A percentile compares a stretch with the other conserved stretches of the same genome.
Conservation (phyloP, 2,329 filamentous ascomycete species). For the Ophiocordyceps australis region DNA sequence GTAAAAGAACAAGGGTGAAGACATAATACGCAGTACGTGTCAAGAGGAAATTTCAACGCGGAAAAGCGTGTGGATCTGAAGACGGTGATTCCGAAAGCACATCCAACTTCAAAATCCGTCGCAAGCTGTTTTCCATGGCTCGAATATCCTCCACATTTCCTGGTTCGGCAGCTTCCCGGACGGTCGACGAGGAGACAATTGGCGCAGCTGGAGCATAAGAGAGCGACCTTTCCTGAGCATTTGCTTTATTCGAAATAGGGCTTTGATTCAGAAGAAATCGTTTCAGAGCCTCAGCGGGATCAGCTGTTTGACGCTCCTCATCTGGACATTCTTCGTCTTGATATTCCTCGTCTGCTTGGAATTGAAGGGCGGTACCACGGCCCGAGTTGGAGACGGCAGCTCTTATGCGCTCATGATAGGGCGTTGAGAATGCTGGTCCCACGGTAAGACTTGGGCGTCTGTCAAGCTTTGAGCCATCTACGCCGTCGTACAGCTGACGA, state of each 20-base stretch:
- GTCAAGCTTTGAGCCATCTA: conserved; percentile 38
- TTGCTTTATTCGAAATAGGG: conserved; percentile 4
- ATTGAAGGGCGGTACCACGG: no score
- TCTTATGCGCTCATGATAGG: conserved; percentile 42
- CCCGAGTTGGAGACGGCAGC: conserved; percentile 25
- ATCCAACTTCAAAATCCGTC: conserved; percentile 30
- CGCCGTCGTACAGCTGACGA: conserved; percentile 7
- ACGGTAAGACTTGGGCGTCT: conserved; percentile 33
- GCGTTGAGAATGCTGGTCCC: conserved; percentile 51
- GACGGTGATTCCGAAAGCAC: conserved; percentile 8
- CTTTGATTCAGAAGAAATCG: conserved; percentile 32
- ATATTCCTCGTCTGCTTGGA: no score
- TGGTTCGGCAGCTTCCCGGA: background rate
- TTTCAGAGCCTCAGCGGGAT: conserved; percentile 32
- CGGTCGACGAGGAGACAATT: background rate
- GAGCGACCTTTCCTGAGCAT: no score
- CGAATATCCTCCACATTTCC: conserved; percentile 17
- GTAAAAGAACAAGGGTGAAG: no score
- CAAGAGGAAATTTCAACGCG: conserved; percentile 6
- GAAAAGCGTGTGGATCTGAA: conserved; percentile 7
- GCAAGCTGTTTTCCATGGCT: conserved; percentile 33
- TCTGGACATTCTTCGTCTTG: conserved; percentile 2
- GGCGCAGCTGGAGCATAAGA: background rate
- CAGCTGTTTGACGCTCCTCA: conserved; percentile 5
- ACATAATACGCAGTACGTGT: no score